Evolutionary conservation across 768 basidiomycete species (phyloP).

Genomic region (Serendipita sp.): DNA sequence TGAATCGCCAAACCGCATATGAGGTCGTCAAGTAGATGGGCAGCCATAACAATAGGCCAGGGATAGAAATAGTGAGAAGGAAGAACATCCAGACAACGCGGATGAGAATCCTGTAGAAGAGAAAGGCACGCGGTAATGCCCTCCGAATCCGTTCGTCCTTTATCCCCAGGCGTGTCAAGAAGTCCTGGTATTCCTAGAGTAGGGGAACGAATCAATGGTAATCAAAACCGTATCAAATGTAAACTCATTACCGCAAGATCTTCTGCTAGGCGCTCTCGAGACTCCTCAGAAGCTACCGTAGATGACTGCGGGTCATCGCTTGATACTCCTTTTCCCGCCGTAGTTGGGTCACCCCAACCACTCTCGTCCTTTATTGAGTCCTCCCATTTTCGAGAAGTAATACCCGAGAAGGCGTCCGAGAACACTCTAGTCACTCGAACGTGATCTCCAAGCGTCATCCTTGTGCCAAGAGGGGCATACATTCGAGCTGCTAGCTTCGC

Average conservation of each 20-base stretch:
- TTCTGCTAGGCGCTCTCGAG: slow-evolving; percentile 20
- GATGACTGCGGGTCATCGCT: neutral
- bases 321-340: neutral
- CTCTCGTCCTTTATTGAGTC: slow-evolving; percentile 14
- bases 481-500: slow-evolving; percentile 66
- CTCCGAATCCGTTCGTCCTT: slow-evolving; percentile 76
- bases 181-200: slow-evolving; percentile 55
- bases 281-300: slow-evolving; percentile 10
- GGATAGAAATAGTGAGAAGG: slow-evolving; percentile 50
- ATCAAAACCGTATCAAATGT: neutral
- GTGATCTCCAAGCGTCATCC: slow-evolving; percentile 71
- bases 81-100: slow-evolving; percentile 48
- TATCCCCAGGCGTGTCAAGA: slow-evolving; percentile 47
- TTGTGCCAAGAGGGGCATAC: slow-evolving; percentile 78
- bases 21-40: slow-evolving; percentile 62
- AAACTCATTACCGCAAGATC: slow-evolving; percentile 53
- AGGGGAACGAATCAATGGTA: neutral
- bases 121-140: slow-evolving; percentile 36
- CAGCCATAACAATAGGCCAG: slow-evolving; percentile 68
- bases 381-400: slow-evolving; percentile 20
- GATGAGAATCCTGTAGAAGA: slow-evolving; percentile 48
- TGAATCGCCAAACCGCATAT: slow-evolving; percentile 57
- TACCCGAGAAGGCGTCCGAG: slow-evolving; percentile 53
- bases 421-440: slow-evolving; percentile 63
- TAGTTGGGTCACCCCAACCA: slow-evolving; percentile 1